Conservation (phyloP, 768 basidiomycete genomes). For the Rhodotorula paludigena region DNA sequence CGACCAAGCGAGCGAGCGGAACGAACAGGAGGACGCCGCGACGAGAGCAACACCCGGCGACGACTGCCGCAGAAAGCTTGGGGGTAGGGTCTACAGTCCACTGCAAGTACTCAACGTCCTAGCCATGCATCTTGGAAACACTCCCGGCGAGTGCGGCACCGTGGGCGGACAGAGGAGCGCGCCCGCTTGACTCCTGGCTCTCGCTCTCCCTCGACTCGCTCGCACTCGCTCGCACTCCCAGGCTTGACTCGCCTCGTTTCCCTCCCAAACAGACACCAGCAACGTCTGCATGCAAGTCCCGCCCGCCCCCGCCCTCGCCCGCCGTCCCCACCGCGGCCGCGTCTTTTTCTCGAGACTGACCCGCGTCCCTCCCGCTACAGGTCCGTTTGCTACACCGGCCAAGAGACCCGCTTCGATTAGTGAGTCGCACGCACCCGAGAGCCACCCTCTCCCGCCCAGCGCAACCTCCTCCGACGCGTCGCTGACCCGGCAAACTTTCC, state of each 20-base stretch:
- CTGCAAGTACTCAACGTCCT: too few species aligned
- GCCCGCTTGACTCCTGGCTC: too few species aligned
- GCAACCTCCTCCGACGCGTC: background rate
- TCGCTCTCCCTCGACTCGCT: background rate
- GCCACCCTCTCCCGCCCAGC: background rate
- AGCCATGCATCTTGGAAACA: too few species aligned
- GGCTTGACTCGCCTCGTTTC: background rate
- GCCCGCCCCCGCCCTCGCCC: too few species aligned
- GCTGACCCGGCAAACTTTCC: background rate
- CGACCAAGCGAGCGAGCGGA: background rate
- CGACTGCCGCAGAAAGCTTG: too few species aligned
- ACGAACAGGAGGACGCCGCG: too few species aligned
- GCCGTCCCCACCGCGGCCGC: too few species aligned
- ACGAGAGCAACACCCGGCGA: too few species aligned
- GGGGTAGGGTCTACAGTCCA: too few species aligned
- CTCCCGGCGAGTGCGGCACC: too few species aligned
- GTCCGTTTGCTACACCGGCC: constrained; percentile 2
- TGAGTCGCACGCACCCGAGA: too few species aligned
- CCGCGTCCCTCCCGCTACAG: background rate
- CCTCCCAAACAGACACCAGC: background rate
- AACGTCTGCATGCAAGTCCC: constrained; percentile 21
- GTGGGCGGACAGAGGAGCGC: too few species aligned
- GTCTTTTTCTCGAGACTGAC: background rate
- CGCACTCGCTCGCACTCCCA: background rate
- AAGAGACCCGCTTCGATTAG: constrained; percentile 28